Evolutionary conservation across 768 basidiomycete species (phyloP).

Genomic region (Chiua virens): DNA sequence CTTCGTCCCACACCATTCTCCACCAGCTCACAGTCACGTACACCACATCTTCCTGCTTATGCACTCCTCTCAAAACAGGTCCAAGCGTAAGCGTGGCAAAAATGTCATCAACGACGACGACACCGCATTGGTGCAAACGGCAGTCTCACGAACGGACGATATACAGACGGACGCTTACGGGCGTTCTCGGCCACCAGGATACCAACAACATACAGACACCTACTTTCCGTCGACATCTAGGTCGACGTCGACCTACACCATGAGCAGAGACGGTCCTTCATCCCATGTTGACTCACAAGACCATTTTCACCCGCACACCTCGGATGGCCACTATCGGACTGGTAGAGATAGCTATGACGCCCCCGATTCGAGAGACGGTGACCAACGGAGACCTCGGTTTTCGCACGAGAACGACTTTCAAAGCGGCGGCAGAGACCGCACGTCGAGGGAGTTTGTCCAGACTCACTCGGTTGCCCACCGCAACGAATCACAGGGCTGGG

Average conservation of each 20-base stretch:
- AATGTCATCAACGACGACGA: slow-evolving; percentile 54
- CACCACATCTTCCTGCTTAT: slow-evolving; percentile 30
- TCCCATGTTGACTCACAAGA: slow-evolving; percentile 51
- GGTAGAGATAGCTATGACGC: slow-evolving; percentile 51
- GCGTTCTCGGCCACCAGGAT: slow-evolving; percentile 45
- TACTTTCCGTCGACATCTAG: slow-evolving; percentile 45
- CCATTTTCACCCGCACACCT: slow-evolving; percentile 34
- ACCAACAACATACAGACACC: slow-evolving; percentile 43
- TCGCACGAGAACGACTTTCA: slow-evolving; percentile 43
- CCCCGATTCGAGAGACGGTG: slow-evolving; percentile 43
- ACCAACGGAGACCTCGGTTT: slow-evolving; percentile 44
- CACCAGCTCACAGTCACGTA: slow-evolving; percentile 18
- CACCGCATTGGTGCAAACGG: slow-evolving; percentile 33
- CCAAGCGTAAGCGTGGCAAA: slow-evolving; percentile 52
- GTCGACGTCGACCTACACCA: slow-evolving; percentile 46
- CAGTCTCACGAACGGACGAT: slow-evolving; percentile 51
- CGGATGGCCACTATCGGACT: slow-evolving; percentile 52
- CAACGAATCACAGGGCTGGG: slow-evolving; percentile 45
- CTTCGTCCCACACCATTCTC: slow-evolving; percentile 20
- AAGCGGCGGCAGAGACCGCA: slow-evolving; percentile 46
- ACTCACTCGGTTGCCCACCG: slow-evolving; percentile 45
- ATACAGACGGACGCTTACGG: slow-evolving; percentile 52
- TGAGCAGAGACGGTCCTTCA: slow-evolving; percentile 51
- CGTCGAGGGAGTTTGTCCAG: slow-evolving; percentile 46
- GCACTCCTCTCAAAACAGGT: slow-evolving; percentile 39